Conservation (phyloP, 225 moss, liverwort and hornwort species). For the Pseudoscleropodium purum region DNA sequence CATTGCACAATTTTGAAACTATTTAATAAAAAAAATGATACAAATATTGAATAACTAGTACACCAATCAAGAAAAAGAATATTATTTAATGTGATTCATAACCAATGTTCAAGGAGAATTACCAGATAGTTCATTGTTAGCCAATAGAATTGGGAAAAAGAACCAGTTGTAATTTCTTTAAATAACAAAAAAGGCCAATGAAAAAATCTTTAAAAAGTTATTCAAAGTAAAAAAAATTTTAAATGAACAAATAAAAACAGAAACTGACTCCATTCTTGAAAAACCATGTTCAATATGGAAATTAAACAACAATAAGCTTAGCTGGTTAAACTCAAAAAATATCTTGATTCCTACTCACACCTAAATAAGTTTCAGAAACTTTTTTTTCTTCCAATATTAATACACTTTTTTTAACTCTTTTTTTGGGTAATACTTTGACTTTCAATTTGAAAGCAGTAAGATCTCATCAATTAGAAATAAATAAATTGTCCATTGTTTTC, state of each 20-base stretch:
- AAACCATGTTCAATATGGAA: no score
- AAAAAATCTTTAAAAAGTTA: no score
- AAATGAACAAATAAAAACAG: accelerated
- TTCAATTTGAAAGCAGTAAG: neutral
- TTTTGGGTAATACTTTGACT: neutral
- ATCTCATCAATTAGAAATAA: neutral
- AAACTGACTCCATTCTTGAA: no score
- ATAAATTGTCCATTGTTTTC: neutral
- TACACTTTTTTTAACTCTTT: no score
- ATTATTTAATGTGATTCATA: no score
- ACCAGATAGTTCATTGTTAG: no score
- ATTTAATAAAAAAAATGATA: neutral
- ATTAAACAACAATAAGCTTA: no score
- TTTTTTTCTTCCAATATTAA: neutral
- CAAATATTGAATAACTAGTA: neutral
- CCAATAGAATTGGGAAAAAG: no score
- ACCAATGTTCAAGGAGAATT: no score
- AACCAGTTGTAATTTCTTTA: accelerated
- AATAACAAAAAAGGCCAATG: no score
- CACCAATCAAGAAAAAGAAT: neutral
- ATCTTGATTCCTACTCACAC: accelerated
- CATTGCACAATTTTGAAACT: neutral
- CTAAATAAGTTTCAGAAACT: neutral
- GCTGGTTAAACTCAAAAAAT: neutral
- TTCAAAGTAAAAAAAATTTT: no score